Evolutionary conservation across 345 rosid genomes (phyloP).

Genomic region (Melaleuca quinquenervia): DNA sequence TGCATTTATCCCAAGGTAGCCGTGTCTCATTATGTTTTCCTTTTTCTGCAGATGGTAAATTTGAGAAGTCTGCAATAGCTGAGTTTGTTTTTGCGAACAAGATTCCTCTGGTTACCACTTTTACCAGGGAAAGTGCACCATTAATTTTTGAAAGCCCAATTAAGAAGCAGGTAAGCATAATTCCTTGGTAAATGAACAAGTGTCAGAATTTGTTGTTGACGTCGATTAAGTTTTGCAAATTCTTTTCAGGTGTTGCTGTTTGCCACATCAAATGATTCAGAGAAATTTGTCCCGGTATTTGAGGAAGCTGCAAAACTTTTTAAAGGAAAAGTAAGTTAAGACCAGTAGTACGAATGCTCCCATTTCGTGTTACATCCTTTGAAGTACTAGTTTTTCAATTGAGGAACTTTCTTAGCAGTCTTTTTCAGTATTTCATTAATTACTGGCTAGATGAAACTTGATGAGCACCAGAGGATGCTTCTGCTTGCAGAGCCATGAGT

Average conservation of each 20-base stretch:
- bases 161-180: slow-evolving; percentile 65
- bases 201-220: neutral
- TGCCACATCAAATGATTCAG: slow-evolving; percentile 54
- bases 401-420: neutral
- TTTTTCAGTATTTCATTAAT: neutral
- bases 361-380: neutral
- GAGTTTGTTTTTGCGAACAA: slow-evolving; percentile 72
- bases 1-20: neutral
- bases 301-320: slow-evolving; percentile 77
- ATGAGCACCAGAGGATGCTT: neutral
- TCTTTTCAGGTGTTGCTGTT: slow-evolving; percentile 65
- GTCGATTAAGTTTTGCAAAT: neutral
- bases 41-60: slow-evolving; percentile 63
- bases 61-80: slow-evolving; percentile 57
- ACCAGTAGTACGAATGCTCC: neutral
- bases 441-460: neutral
- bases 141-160: slow-evolving; percentile 74
- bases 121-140: slow-evolving; percentile 74
- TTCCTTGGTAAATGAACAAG: neutral
- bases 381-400: neutral
- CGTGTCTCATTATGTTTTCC: neutral
- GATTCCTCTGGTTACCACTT: slow-evolving; percentile 75
- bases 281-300: slow-evolving; percentile 49
- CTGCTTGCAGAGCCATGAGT: neutral
- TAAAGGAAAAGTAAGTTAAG: slow-evolving; percentile 75